phyloP scores from a whole-genome alignment of 1,284 basidiomycete species.

The Austroboletus niveus region DNA sequence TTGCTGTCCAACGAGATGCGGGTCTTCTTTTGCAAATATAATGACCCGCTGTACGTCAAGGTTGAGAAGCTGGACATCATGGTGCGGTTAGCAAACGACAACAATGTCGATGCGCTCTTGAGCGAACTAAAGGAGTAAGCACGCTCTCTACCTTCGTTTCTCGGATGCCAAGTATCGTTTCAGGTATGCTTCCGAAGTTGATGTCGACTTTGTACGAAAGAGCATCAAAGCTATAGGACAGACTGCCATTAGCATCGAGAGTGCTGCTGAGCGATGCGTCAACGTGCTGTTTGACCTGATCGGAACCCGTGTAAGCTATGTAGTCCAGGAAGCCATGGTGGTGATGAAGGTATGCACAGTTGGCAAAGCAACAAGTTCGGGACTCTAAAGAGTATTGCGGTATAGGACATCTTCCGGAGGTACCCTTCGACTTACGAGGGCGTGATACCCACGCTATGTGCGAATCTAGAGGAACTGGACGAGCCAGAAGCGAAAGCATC shows the following conservation, averaged over 20 bases:
- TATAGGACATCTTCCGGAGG: constrained; percentile 93
- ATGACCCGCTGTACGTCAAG: constrained; percentile 98
- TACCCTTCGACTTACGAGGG: constrained; percentile 98
- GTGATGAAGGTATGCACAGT: constrained; percentile 83
- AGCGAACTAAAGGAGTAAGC: constrained; percentile 93
- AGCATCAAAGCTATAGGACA: constrained; percentile 95
- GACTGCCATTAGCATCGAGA: constrained; percentile 93
- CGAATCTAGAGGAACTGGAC: constrained; percentile 94
- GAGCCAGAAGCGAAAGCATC: constrained; percentile 98
- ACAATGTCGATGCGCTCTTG: constrained; percentile 91
- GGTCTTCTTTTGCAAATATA: constrained; percentile 99
- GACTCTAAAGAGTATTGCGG: neutral
- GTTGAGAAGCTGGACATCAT: constrained; percentile 98
- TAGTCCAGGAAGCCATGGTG: constrained; percentile 97
- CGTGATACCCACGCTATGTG: constrained; percentile 92
- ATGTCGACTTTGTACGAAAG: constrained; percentile 96
- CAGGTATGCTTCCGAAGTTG: constrained; percentile 95
- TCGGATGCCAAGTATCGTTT: constrained; percentile 1
- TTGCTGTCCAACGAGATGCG: constrained; percentile 94
- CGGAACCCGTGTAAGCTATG: constrained; percentile 90
- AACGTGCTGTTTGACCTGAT: constrained; percentile 92
- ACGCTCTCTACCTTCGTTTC: neutral
- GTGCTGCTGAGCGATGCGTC: constrained; percentile 92
- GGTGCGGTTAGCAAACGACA: constrained; percentile 89
- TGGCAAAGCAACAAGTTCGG: too few species aligned